Percentiles rank a stretch among this genome's conserved stretches.
Conservation (phyloP, 345 rosid species). For the Eucalyptus cloeziana region DNA sequence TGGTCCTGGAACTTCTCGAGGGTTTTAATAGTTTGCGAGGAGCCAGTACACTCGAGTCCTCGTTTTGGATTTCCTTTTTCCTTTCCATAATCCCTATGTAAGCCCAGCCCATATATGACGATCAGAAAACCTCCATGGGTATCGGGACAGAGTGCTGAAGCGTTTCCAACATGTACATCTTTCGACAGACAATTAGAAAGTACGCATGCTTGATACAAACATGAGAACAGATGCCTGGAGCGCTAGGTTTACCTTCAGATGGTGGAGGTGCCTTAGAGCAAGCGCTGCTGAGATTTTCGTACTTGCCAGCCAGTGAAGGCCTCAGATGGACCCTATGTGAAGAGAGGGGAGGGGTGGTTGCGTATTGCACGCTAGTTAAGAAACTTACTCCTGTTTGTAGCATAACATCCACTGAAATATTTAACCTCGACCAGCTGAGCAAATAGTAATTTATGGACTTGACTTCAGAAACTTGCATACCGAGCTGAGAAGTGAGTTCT, state of each 20-base stretch:
- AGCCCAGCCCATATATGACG: neutral
- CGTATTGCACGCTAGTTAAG: constrained; percentile 57
- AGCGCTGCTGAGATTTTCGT: constrained; percentile 65
- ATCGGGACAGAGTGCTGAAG: neutral
- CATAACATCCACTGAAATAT: constrained; percentile 80
- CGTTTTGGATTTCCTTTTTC: neutral
- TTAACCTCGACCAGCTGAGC: constrained; percentile 53
- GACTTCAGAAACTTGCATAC: constrained; percentile 55
- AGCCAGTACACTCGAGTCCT: neutral
- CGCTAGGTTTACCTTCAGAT: constrained; percentile 46
- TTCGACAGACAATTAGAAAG: neutral
- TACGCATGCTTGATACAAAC: neutral
- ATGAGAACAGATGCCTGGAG: neutral
- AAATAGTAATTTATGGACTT: constrained; percentile 70
- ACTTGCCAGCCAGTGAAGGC: constrained; percentile 58
- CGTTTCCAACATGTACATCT: neutral
- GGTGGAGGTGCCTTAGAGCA: constrained; percentile 68
- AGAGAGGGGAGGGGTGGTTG: constrained; percentile 56
- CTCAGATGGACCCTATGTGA: constrained; percentile 60
- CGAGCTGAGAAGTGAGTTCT: constrained; percentile 68
- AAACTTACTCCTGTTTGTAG: constrained; percentile 74
- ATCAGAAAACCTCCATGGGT: neutral
- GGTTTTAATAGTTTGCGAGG: neutral
- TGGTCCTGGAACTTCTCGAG: neutral
- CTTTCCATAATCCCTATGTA: neutral